Conservation (phyloP, 495 filamentous ascomycete species). For the Friedmanniomyces endolithicus region DNA sequence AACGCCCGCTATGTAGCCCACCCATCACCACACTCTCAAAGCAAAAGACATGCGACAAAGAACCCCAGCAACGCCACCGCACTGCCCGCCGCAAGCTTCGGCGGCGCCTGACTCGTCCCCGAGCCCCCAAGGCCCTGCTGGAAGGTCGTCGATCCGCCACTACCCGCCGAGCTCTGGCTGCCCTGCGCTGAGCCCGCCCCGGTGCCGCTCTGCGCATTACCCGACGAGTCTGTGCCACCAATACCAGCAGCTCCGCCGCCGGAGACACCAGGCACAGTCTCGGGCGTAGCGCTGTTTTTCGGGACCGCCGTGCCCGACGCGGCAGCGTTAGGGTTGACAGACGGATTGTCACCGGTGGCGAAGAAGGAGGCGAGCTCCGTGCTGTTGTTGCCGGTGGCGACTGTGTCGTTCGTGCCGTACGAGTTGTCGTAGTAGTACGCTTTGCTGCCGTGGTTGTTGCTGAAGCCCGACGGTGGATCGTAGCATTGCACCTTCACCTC, state of each 20-base stretch:
- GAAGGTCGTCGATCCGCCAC: slow-evolving; percentile 1
- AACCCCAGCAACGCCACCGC: slow-evolving; percentile 19
- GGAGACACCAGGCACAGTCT: slow-evolving; percentile 29
- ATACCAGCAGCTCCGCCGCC: slow-evolving; percentile 20
- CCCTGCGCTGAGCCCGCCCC: not conserved
- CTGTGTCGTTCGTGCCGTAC: slow-evolving; percentile 56
- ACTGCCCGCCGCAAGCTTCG: slow-evolving; percentile 15
- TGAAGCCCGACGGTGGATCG: slow-evolving; percentile 47
- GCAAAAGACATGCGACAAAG: slow-evolving; percentile 17
- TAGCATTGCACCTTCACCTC: slow-evolving; percentile 79
- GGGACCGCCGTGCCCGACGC: not conserved
- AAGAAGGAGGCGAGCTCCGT: slow-evolving; percentile 71
- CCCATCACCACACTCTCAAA: slow-evolving; percentile 2
- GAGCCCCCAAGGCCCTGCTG: slow-evolving; percentile 4
- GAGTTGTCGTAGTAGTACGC: slow-evolving; percentile 65
- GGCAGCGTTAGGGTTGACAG: slow-evolving; percentile 19
- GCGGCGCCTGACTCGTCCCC: slow-evolving; percentile 16
- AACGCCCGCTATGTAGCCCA: slow-evolving; percentile 7
- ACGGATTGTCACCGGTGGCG: slow-evolving; percentile 48
- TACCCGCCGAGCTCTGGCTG: not conserved
- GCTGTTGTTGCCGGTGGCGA: slow-evolving; percentile 58
- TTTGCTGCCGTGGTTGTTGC: slow-evolving; percentile 45
- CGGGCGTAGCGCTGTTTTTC: slow-evolving; percentile 11
- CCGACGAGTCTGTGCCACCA: not conserved
- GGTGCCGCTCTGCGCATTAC: not conserved